Percentiles rank a stretch among this genome's conserved stretches.
phyloP scores from a whole-genome alignment of 495 filamentous ascomycete genomes.

The Xylaria grammica region DNA sequence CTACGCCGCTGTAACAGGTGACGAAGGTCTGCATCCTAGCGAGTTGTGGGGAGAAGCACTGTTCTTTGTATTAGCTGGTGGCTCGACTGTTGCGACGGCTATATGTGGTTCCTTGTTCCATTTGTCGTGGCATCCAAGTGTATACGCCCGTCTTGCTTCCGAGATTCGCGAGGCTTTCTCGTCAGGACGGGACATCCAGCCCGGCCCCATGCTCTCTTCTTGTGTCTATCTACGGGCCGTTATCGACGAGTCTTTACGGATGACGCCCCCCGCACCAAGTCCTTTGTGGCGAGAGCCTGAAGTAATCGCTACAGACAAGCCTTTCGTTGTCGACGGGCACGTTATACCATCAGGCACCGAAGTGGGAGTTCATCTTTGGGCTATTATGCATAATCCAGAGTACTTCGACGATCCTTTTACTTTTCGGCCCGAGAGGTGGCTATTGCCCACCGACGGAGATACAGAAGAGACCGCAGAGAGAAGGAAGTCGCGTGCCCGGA shows the following conservation, averaged over 20 bases:
- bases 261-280: conserved; percentile 55
- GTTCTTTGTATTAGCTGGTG: conserved; percentile 35
- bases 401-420: conserved; percentile 46
- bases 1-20: conserved; percentile 23
- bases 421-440: conserved; percentile 51
- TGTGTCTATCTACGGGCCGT: conserved; percentile 50
- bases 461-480: background rate
- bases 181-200: conserved; percentile 41
- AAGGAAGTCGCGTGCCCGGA: conserved; percentile 10
- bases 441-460: conserved; percentile 13
- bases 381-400: conserved; percentile 57
- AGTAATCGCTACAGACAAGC: conserved; percentile 26
- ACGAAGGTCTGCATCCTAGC: background rate
- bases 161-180: conserved; percentile 48
- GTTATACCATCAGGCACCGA: conserved; percentile 55
- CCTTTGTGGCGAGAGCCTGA: conserved; percentile 48
- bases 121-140: conserved; percentile 50
- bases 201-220: conserved; percentile 48
- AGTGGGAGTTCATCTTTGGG: conserved; percentile 58
- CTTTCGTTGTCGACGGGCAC: conserved; percentile 57
- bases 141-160: conserved; percentile 44
- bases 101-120: conserved; percentile 59
- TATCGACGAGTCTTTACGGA: conserved; percentile 64
- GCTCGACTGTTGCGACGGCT: conserved; percentile 53
- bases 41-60: conserved; percentile 20